Evolutionary conservation across 1,284 basidiomycete species (phyloP).

Genomic region (Cutaneotrichosporon mucoides): DNA sequence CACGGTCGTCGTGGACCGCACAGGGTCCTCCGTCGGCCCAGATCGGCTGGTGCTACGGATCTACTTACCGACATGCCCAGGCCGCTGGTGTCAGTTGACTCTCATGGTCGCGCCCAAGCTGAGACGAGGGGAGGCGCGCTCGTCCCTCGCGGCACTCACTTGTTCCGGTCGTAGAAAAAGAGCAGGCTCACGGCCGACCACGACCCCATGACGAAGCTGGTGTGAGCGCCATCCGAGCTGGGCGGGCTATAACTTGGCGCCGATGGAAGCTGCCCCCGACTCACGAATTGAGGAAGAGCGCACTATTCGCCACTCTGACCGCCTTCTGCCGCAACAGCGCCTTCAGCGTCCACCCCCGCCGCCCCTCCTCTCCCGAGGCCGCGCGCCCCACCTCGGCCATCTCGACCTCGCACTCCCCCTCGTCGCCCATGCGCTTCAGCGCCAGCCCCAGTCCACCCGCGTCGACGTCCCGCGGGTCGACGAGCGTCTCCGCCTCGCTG

Average conservation of each 20-base stretch:
- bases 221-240: background rate
- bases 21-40: too few relatives aligned
- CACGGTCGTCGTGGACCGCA: too few relatives aligned
- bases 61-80: conserved; percentile 36
- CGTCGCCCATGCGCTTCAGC: background rate
- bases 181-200: conserved; percentile 41
- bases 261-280: conserved; percentile 23
- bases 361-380: background rate
- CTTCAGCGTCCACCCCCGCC: background rate
- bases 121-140: too few relatives aligned
- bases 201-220: conserved; percentile 33
- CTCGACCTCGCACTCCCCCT: background rate
- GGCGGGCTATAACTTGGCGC: too few relatives aligned
- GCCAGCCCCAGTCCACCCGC: background rate
- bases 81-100: conserved; percentile 27
- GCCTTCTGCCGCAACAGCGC: background rate
- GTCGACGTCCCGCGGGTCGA: background rate
- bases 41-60: too few relatives aligned
- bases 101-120: background rate
- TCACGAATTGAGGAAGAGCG: conserved; percentile 43
- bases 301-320: conserved; percentile 33
- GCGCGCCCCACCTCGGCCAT: background rate
- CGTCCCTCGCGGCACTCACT: conserved; percentile 24
- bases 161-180: conserved; percentile 42
- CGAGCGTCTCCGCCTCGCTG: conserved; percentile 3